Conservation (phyloP, 2,329 filamentous ascomycete genomes). For the Tolypocladium inflatum region DNA sequence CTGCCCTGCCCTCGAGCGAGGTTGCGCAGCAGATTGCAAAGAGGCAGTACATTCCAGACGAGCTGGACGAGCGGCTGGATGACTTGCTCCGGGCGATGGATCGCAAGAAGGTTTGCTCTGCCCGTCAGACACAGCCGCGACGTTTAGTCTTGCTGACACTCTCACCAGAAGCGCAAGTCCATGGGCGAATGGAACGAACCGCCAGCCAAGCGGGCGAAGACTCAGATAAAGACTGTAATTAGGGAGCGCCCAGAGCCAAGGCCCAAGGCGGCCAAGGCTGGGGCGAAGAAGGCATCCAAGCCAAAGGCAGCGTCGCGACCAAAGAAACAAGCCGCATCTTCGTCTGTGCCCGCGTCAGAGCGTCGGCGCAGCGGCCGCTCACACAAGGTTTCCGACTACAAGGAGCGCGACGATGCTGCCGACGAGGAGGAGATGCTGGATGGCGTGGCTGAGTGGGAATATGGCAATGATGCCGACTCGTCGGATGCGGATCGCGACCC, state of each 20-base stretch:
- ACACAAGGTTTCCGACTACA: conserved; percentile 37
- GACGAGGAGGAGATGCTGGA: conserved; percentile 54
- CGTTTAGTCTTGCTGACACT: conserved; percentile 13
- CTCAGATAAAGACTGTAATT: conserved; percentile 25
- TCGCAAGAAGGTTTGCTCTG: conserved; percentile 52
- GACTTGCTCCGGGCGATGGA: conserved; percentile 55
- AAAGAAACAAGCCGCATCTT: conserved; percentile 17
- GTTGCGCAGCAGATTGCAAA: conserved; percentile 78
- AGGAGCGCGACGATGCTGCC: conserved; percentile 46
- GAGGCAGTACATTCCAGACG: conserved; percentile 74
- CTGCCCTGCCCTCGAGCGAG: conserved; percentile 63
- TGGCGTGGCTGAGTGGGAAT: conserved; percentile 51
- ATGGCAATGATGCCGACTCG: conserved; percentile 27
- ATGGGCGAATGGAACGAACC: conserved; percentile 38
- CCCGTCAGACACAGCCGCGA: background rate
- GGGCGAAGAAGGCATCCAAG: conserved; percentile 22
- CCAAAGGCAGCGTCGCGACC: conserved; percentile 17
- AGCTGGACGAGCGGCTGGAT: conserved; percentile 67
- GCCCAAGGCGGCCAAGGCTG: conserved; percentile 22
- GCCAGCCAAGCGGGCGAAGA: conserved; percentile 26
- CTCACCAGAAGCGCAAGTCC: conserved; percentile 47
- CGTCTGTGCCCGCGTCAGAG: conserved; percentile 28
- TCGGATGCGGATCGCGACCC: conserved; percentile 17
- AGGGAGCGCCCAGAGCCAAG: conserved; percentile 26
- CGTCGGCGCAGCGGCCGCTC: conserved; percentile 48